phyloP scores from a whole-genome alignment of 2,329 filamentous ascomycete species.

The Leptographium lundbergii region DNA sequence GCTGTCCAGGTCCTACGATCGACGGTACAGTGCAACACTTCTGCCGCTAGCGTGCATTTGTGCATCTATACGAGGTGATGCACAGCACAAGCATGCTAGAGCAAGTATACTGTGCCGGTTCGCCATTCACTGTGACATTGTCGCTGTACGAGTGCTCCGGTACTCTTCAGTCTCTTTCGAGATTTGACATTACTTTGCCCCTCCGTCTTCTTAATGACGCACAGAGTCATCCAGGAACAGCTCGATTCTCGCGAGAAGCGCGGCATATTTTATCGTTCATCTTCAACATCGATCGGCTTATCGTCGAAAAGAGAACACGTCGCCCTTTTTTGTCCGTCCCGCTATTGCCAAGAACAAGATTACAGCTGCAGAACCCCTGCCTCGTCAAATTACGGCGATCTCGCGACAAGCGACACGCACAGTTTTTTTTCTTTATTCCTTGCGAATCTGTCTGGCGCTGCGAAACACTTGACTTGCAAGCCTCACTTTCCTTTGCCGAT shows the following conservation, averaged over 20 bases:
- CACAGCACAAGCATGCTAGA: background rate
- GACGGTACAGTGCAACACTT: background rate
- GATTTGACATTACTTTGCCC: background rate
- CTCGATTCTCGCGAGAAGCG: background rate
- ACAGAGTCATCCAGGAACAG: background rate
- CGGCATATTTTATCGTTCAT: background rate
- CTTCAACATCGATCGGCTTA: background rate
- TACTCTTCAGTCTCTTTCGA: background rate
- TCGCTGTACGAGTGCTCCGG: background rate
- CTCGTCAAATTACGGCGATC: constrained; percentile 7
- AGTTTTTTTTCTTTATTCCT: background rate
- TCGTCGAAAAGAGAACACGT: background rate
- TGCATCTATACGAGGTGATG: background rate
- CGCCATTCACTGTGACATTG: background rate
- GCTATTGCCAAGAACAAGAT: constrained; percentile 8
- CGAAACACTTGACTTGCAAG: background rate
- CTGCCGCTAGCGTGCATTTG: constrained; percentile 4
- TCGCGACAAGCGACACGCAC: constrained; percentile 6
- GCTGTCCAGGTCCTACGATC: background rate
- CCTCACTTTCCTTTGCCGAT: background rate
- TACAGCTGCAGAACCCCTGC: constrained; percentile 4
- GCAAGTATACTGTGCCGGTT: background rate
- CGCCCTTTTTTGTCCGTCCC: constrained; percentile 1
- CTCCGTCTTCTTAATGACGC: background rate
- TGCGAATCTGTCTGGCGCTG: background rate